A percentile compares a stretch with the other conserved stretches of the same genome.
These are phyloP conservation scores for Taphrina confusa DNA, from an alignment of 1,139 yeast genomes.

Conservation along the genomic window DNA sequence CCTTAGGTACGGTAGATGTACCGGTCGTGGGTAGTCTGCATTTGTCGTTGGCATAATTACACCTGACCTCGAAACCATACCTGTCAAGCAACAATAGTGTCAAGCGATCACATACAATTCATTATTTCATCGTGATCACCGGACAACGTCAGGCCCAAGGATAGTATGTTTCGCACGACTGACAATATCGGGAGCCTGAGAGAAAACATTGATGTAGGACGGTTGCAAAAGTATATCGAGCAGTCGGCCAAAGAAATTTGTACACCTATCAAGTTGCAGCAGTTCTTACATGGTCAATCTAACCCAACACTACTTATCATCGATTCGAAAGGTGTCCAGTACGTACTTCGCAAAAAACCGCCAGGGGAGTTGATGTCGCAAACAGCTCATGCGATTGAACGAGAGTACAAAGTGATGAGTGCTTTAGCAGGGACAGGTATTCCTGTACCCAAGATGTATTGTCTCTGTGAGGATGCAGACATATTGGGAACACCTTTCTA, in stretches of 20 bases:
- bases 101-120: too few relatives aligned
- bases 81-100: too few relatives aligned
- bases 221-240: slow-evolving; percentile 13
- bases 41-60: too few relatives aligned
- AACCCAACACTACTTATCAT: slow-evolving; percentile 63
- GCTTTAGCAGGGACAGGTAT: slow-evolving; percentile 50
- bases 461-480: slow-evolving; percentile 60
- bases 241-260: slow-evolving; percentile 18
- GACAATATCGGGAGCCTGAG: slow-evolving; percentile 29
- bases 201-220: slow-evolving; percentile 13
- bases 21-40: too few relatives aligned
- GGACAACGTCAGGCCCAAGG: too few relatives aligned
- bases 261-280: slow-evolving; percentile 44
- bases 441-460: slow-evolving; percentile 67
- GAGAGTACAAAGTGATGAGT: slow-evolving; percentile 60
- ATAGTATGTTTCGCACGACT: slow-evolving; percentile 26
- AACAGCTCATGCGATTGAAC: slow-evolving; percentile 66
- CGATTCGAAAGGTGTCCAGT: slow-evolving; percentile 51
- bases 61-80: too few relatives aligned
- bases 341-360: slow-evolving; percentile 64
- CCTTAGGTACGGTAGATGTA: too few relatives aligned
- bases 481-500: slow-evolving; percentile 56
- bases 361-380: slow-evolving; percentile 59
- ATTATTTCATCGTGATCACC: too few relatives aligned
- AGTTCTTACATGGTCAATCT: slow-evolving; percentile 67